Base-by-base conservation (phyloP, 164 flowering plant genomes). In the Chloranthus sessilifolius region DNA sequence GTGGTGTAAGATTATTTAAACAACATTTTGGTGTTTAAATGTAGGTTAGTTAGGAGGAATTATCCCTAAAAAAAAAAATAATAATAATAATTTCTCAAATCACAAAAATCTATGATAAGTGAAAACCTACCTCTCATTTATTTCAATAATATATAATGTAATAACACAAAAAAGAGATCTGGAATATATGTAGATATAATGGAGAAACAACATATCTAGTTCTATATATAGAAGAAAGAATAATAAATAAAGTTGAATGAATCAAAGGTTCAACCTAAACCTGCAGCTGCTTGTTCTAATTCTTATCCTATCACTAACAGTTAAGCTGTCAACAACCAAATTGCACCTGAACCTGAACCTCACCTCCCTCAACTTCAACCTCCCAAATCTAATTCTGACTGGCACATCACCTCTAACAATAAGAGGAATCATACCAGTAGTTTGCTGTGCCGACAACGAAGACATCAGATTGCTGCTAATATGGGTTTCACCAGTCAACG, bases 311-410 rank as follows among this genome's bases (percentile, higher is more conserved):
- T 53, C 60, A 52, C 63, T 56, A 7, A 73, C 47, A 22, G 65
- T 7, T 30, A 91, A 62, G 43, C 50, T 74, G 62, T 85, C 76
- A 2, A 83, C 89, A 30, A 24, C 59, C 50, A 91, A 36, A 11
- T 44, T 58, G 67, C 98, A 91, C 56, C 64, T 70, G 5, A 76
- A 88, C 67, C 22, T 28, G 62, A 79, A 81, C 62, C 66, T 88
- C 60, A 86, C 60, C 61, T 74, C 71, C 77, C 53, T 55, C 43
- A 88, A 66, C 78, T 76, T 91, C 75, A 88, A 43, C 50, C 53
- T 72, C 35, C 96, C 96, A n/a, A 88, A 60, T 68, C 79, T 75
- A 14, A 91, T 42, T 62, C 74, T 78, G 53, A 88, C 84, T 9
- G 95, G 95, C 28, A 83, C 89, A 14, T 47, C 67, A 2, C 59